Evolutionary conservation across 2,329 filamentous ascomycete genomes (phyloP).

Genomic region (Alternaria metachromatica): DNA sequence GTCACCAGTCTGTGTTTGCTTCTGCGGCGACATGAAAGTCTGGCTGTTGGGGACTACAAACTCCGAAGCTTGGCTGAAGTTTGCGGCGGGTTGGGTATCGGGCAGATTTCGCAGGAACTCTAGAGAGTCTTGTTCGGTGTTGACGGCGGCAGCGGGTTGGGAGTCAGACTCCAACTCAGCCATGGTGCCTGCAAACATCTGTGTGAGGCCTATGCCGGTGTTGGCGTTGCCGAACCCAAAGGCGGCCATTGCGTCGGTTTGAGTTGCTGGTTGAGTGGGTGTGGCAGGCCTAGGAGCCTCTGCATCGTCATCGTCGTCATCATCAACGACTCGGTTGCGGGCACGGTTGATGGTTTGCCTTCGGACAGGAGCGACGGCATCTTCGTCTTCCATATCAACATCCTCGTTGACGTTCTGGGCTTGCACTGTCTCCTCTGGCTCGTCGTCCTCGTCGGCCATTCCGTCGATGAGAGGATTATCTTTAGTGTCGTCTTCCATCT

Average conservation of each 20-base stretch:
- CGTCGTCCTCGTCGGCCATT: constrained; percentile 48
- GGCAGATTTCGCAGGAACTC: constrained; percentile 59
- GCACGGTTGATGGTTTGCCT: constrained; percentile 59
- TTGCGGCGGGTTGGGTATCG: constrained; percentile 61
- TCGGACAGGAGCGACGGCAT: constrained; percentile 54
- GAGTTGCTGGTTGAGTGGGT: constrained; percentile 31
- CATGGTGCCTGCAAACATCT: constrained; percentile 91
- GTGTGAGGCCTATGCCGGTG: constrained; percentile 73
- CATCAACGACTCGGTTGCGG: constrained; percentile 67
- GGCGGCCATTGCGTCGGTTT: constrained; percentile 45
- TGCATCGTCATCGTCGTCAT: constrained; percentile 57
- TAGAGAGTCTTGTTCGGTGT: constrained; percentile 57
- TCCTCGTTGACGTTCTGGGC: constrained; percentile 38
- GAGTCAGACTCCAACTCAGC: constrained; percentile 62
- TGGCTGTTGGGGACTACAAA: constrained; percentile 65
- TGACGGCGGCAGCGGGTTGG: constrained; percentile 39
- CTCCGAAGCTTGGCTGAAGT: constrained; percentile 68
- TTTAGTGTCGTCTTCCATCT: constrained; percentile 31
- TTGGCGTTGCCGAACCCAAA: constrained; percentile 50
- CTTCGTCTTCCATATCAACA: constrained; percentile 53
- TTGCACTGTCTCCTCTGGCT: constrained; percentile 28
- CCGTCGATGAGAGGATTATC: constrained; percentile 46
- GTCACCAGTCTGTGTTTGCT: constrained; percentile 24
- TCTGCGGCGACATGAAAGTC: constrained; percentile 39
- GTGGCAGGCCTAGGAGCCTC: constrained; percentile 21